Base-by-base conservation (phyloP, 805 yeast genomes). In the Saccharomycopsis sp. region DNA sequence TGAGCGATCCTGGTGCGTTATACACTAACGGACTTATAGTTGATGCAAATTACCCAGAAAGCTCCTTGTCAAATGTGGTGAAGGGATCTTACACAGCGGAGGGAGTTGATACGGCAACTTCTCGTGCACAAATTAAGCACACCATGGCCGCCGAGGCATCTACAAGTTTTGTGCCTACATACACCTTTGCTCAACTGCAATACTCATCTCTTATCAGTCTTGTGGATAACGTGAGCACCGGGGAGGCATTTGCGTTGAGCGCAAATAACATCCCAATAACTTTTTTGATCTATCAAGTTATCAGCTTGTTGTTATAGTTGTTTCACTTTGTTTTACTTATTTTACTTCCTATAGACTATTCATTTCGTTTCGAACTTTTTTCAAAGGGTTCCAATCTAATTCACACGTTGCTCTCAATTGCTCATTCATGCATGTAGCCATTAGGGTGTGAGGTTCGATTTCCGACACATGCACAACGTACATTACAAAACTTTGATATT, bases 161-260 rank as follows among this genome's bases (percentile, higher is more conserved):
- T 5, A 29, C 37, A 29, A 29, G 37, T 29, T 29, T 5, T 44
- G 48, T 40, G 7, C 9, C 18, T 12, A 16, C 54, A 5, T 51
- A 51, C 18, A 24, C 40, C 14, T 37, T 51, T 51, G 41, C 21
- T 51, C 48, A 16, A 20, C 40, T 37, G 34, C 48, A 29, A 18
- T 51, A 29, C 46, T 29, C 15, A 29, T 18, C 34, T 7, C 20
- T 16, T 52, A 47, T 29, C 58, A 55, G 21, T 57, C 51, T 18
- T 58, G 62, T 50, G 52, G 61, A 34, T 52, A 37, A 52, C 55
- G 55, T 40, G 57, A 52, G 3, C 59, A 60, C 2, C 52, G 48
- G 48, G 4, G 48, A n/a, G 18, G 48, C 48, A 5, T n/a, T 18
- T 44, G 48, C 48, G 4, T 44, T 44, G 21, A 44, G 16, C 16